Conservation (phyloP, 345 rosid species). For the Passiflora organensis region DNA sequence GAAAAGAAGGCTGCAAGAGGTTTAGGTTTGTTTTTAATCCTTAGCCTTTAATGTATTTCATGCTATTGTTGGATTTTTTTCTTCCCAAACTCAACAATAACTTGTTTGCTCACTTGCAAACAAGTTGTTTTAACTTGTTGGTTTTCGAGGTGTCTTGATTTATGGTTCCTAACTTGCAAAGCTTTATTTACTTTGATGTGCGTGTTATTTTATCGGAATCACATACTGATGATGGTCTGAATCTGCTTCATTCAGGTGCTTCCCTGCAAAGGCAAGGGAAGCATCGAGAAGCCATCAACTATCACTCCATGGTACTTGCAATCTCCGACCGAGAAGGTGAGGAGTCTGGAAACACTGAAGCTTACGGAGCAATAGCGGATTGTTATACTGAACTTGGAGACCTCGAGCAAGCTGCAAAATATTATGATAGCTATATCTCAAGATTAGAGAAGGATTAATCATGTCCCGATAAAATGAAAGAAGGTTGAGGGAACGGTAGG, state of each 20-base stretch:
- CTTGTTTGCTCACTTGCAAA: too few species aligned
- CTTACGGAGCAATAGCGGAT: slow-evolving; percentile 93
- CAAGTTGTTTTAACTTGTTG: too few species aligned
- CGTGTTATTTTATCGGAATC: too few species aligned
- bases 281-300: slow-evolving; percentile 69
- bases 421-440: slow-evolving; percentile 74
- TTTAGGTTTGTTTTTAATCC: slow-evolving; percentile 42
- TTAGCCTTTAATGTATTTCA: not conserved
- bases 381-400: slow-evolving; percentile 93
- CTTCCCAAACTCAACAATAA: too few species aligned
- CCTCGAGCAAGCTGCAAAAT: slow-evolving; percentile 77
- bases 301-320: slow-evolving; percentile 69
- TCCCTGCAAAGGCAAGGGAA: slow-evolving; percentile 88
- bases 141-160: too few species aligned
- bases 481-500: too few species aligned
- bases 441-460: slow-evolving; percentile 66
- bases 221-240: too few species aligned
- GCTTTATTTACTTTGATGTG: too few species aligned
- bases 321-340: slow-evolving; percentile 68
- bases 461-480: too few species aligned
- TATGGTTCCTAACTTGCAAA: too few species aligned
- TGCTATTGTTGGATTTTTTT: too few species aligned
- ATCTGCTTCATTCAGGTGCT: slow-evolving; percentile 48
- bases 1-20: slow-evolving; percentile 96
- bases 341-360: slow-evolving; percentile 86